Percentiles rank a stretch among this genome's conserved stretches.
These are phyloP conservation scores for Oemleria cerasiformis DNA, from an alignment of 306 rosid species.

Conservation along the genomic window DNA sequence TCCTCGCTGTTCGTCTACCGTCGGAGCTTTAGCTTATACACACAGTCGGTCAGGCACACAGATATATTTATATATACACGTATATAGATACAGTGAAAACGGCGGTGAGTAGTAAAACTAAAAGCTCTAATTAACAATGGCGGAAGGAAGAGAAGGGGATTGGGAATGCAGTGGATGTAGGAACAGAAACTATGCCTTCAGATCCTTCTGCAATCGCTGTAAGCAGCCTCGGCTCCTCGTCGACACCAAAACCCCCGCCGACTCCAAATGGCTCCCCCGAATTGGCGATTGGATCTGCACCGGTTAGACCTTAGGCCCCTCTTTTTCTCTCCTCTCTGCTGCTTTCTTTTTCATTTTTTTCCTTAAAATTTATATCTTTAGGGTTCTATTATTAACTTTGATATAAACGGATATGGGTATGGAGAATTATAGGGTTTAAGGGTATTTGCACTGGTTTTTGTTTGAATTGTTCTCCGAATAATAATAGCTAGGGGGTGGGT, in stretches of 20 bases:
- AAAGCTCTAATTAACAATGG: conserved; percentile 28
- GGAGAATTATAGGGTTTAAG: background rate
- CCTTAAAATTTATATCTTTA: background rate
- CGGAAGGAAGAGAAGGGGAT: conserved; percentile 91
- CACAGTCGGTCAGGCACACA: background rate
- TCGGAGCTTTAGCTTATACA: background rate
- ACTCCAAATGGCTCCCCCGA: conserved; percentile 97
- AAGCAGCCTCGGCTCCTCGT: conserved; percentile 96
- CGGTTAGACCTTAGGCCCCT: conserved; percentile 42
- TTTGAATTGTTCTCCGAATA: background rate
- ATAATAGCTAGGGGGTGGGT: background rate
- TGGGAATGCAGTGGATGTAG: conserved; percentile 92
- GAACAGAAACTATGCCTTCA: conserved; percentile 93
- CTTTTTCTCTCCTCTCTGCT: background rate
- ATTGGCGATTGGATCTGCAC: conserved; percentile 98
- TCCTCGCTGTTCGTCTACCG: background rate
- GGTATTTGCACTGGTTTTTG: background rate
- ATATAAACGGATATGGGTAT: background rate
- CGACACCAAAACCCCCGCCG: conserved; percentile 82
- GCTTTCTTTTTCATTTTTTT: background rate
- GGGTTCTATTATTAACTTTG: background rate
- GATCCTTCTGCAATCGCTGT: conserved; percentile 96
- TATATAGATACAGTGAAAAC: background rate
- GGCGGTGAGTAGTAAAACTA: background rate
- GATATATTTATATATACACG: background rate